These are phyloP conservation scores for Peltaster fructicola DNA, from an alignment of 2,329 filamentous ascomycete species.

Conservation along the genomic window DNA sequence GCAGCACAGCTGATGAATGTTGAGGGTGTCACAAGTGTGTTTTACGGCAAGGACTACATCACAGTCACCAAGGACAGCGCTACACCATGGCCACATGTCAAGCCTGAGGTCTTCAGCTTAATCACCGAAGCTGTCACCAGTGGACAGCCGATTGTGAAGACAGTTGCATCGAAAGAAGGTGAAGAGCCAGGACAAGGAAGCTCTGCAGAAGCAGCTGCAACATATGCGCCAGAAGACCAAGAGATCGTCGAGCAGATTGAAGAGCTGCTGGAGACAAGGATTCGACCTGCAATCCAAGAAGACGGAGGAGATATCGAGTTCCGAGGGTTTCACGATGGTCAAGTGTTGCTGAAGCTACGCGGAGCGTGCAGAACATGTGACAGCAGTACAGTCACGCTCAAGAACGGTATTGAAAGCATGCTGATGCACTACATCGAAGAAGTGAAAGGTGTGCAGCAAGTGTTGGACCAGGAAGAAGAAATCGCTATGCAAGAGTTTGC, in stretches of 20 bases:
- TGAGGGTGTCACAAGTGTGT: conserved; percentile 85
- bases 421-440: conserved; percentile 82
- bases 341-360: conserved; percentile 53
- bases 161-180: conserved; percentile 40
- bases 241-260: conserved; percentile 98
- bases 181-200: conserved; percentile 30
- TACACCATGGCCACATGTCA: conserved; percentile 84
- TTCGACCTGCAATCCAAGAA: conserved; percentile 89
- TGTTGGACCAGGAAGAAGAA: conserved; percentile 83
- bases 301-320: conserved; percentile 97
- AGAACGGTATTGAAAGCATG: conserved; percentile 98
- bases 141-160: conserved; percentile 64
- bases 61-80: conserved; percentile 83
- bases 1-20: conserved; percentile 82
- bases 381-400: conserved; percentile 87
- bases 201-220: conserved; percentile 45
- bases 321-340: conserved; percentile 69
- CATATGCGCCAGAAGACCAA: conserved; percentile 76
- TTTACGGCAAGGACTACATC: conserved; percentile 91
- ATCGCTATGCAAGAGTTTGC: conserved; percentile 74
- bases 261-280: conserved; percentile 85
- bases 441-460: conserved; percentile 79
- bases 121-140: conserved; percentile 85
- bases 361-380: conserved; percentile 93
- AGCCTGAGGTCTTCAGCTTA: conserved; percentile 84